These are phyloP conservation scores for Blastocystis hominis DNA, from an alignment of 352 stramenopile species.

Conservation along the genomic window DNA sequence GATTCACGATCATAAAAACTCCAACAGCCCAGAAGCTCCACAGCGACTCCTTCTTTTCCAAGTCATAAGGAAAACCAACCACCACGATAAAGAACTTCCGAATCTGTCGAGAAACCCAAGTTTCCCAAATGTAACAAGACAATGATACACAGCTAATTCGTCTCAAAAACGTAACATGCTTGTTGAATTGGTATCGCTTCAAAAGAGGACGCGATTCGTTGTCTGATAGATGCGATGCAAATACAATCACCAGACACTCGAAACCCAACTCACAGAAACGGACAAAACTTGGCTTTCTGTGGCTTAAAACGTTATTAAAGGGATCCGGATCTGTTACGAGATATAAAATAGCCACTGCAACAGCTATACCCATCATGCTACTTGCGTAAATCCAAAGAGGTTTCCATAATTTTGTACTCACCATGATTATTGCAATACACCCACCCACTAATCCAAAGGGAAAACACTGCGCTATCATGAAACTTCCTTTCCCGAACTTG, in stretches of 20 bases:
- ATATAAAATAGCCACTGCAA: background rate
- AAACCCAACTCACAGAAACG: constrained; percentile 14
- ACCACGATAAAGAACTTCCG: constrained; percentile 19
- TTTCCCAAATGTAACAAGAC: constrained; percentile 30
- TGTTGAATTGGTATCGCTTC: constrained; percentile 33
- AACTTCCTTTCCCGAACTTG: background rate
- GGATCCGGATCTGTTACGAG: background rate
- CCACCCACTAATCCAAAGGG: constrained; percentile 25
- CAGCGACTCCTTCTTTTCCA: background rate
- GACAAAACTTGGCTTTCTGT: constrained; percentile 4
- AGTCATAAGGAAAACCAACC: constrained; percentile 17
- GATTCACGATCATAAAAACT: constrained; percentile 28
- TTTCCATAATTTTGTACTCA: constrained; percentile 5
- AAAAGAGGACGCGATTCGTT: background rate
- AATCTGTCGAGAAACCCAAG: background rate
- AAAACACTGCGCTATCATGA: constrained; percentile 32
- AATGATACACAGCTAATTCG: constrained; percentile 5
- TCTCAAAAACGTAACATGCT: constrained; percentile 1
- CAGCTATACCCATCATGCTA: background rate
- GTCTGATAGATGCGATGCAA: background rate
- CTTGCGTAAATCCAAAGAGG: constrained; percentile 14
- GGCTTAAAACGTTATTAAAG: background rate
- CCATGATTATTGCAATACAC: constrained; percentile 25
- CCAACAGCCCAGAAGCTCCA: constrained; percentile 27
- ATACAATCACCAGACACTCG: background rate